Conservation (phyloP, 768 basidiomycete genomes). For the Pisolithus sp. region DNA sequence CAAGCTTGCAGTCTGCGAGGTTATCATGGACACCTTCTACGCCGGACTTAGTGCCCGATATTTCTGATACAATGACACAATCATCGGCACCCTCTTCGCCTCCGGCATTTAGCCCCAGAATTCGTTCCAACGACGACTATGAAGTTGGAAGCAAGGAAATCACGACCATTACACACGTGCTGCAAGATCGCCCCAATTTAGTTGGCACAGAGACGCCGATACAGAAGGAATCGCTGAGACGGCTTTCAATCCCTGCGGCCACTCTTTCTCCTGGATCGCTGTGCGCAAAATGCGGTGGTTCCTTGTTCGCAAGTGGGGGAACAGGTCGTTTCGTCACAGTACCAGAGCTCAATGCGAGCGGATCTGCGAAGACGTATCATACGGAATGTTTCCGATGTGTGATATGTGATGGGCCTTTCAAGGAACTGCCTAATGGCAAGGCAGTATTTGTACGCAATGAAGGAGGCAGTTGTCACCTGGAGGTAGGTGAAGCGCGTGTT, state of each 20-base stretch:
- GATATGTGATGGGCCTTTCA: conserved; percentile 59
- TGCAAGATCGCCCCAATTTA: conserved; percentile 7
- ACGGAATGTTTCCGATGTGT: conserved; percentile 69
- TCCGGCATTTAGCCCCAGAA: conserved; percentile 30
- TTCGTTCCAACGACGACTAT: conserved; percentile 8
- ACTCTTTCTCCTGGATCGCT: conserved; percentile 34
- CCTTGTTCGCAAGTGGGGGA: conserved; percentile 51
- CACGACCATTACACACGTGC: conserved; percentile 3
- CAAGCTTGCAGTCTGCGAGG: conserved; percentile 22
- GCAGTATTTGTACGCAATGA: conserved; percentile 66
- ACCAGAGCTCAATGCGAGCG: conserved; percentile 40
- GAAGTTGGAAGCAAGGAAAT: conserved; percentile 5
- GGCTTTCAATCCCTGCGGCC: conserved; percentile 24
- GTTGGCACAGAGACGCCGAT: conserved; percentile 26
- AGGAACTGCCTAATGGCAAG: conserved; percentile 53
- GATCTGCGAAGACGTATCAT: conserved; percentile 59
- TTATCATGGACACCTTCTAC: conserved; percentile 39
- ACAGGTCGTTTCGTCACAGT: conserved; percentile 69
- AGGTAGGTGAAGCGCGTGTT: conserved; percentile 28
- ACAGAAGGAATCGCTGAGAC: conserved; percentile 17
- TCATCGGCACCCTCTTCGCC: conserved; percentile 54
- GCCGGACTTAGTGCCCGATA: conserved; percentile 56
- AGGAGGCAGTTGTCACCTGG: conserved; percentile 62
- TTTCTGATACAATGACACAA: conserved; percentile 51
- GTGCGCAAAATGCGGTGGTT: conserved; percentile 56